Evolutionary conservation across 1,139 yeast species (phyloP), one percentile per base, ranked within the genome.

Genomic region (Yamadazyma triangularis): DNA sequence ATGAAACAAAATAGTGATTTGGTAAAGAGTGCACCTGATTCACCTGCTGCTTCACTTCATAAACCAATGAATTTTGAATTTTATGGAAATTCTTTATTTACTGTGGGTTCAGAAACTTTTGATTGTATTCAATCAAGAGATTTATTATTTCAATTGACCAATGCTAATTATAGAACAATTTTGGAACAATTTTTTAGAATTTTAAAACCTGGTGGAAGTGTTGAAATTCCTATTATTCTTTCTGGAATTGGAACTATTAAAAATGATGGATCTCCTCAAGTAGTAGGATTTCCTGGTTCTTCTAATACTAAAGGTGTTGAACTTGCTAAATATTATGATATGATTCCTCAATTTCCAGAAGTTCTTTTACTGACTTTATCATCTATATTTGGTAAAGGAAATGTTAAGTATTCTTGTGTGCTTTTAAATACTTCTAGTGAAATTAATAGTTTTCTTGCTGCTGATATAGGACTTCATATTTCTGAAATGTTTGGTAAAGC

Each of bases 1-100:
- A 18, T 18, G 20, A 9, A 18, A 7, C 20, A 18, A 18, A 4
- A 28, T 27, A 15, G 15, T 15, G 9, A 8, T 15, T 15, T 43
- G 47, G 3, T 50, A 47, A 14, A 25, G 5, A 5, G 12, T 5
- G 5, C 22, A 6, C 42, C 53, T 2, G 53, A 51, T 26, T 53
- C 53, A 2, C 42, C 50, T 24, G 18, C 34, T 2, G 30, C 45
- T 14, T 45, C 34, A 29, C 39, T 48, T 13, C 58, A 58, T 36
- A 53, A 60, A 33, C 70, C 71, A 7, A 44, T 46, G 40, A 64
- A 67, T 40, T 64, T 64, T 39, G 63, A 60, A 35, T 64, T 56
- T 35, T 64, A 51, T 36, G 38, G 54, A 8, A 36, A 47, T 9
- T 47, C 67, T 2, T 42, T 68, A 15, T 39, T 58, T 0, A 48